Base-by-base conservation (phyloP, 2,329 filamentous ascomycete species). In the Diaporthe sp. region DNA sequence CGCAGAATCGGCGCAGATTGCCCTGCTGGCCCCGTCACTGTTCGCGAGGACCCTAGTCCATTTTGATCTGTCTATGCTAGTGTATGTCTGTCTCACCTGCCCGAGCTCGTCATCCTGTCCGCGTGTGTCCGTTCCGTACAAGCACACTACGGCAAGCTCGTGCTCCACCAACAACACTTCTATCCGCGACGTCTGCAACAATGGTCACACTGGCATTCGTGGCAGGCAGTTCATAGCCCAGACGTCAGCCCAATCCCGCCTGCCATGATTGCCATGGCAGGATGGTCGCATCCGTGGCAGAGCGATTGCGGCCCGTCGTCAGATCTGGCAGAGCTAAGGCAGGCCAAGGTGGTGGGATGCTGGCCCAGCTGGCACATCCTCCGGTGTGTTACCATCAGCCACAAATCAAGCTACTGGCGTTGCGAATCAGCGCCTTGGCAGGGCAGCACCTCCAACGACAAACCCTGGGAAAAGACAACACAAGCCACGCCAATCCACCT, bases 381-480 rank as follows among this genome's bases (percentile, higher is more conserved):
- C 25, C 59, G 25, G 19, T 51, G 46, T 53, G 34, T 69, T 10
- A 42, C 49, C 65, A 12, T 69, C 65, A 68, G 46, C 65, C 65
- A 53, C 65, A 68, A 53, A 53, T 68, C 65, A 69, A 69, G 65
- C 65, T 55, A 69, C 31, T 55, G 65, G 65, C 49, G 65, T 9
- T 31, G 65, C 65, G 49, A 55, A 55, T 55, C 65, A 55, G 46
- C 34, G 46, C n/a, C 65, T 69, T 69, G 49, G 65, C 65, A 69
- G 65, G 65, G 65, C 49, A 31, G 7, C 6, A 12, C 22, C 44
- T 68, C 31, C 62, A 37, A 39, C 62, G 31, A 53, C 62, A 53
- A 12, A 28, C 65, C 65, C 44, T 25, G 65, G 46, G 4, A 22
- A 2, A 37, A 37, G 22, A 51, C 61, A n/a, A 31, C 4, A 37